Conservation (phyloP, 2,329 filamentous ascomycete species). For the Ophiostoma tasmaniense region DNA sequence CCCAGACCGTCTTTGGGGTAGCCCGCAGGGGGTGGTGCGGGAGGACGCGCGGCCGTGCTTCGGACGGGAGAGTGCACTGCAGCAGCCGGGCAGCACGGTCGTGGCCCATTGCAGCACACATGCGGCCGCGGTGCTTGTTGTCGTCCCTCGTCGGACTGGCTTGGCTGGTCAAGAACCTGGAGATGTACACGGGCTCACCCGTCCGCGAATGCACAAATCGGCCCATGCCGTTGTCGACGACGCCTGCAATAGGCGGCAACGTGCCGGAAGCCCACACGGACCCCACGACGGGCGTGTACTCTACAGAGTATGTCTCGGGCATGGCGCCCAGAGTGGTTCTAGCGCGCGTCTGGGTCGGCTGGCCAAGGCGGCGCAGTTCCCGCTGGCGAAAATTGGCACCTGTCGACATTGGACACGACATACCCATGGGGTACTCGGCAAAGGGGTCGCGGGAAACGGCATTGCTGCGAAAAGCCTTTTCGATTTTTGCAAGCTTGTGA, state of each 20-base stretch:
- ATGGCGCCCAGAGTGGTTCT: conserved; percentile 24
- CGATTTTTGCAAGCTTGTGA: conserved; percentile 34
- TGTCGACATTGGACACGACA: conserved; percentile 22
- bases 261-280: conserved; percentile 72
- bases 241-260: conserved; percentile 46
- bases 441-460: conserved; percentile 37
- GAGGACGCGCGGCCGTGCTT: not conserved
- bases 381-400: conserved; percentile 21
- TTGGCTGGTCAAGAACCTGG: conserved; percentile 35
- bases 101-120: conserved; percentile 76
- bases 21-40: not conserved
- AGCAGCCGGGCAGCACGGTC: conserved; percentile 61
- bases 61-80: conserved; percentile 36
- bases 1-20: conserved; percentile 27
- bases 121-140: conserved; percentile 60
- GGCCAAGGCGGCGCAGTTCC: conserved; percentile 26
- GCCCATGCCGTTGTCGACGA: conserved; percentile 55
- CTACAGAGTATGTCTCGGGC: conserved; percentile 10
- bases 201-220: conserved; percentile 60
- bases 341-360: conserved; percentile 23
- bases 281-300: conserved; percentile 43
- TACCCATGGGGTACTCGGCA: conserved; percentile 27
- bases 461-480: conserved; percentile 38
- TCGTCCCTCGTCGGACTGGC: conserved; percentile 38
- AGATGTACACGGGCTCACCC: conserved; percentile 57